Evolutionary conservation across 2,329 filamentous ascomycete genomes (phyloP).

Genomic region (Neurospora sp.): DNA sequence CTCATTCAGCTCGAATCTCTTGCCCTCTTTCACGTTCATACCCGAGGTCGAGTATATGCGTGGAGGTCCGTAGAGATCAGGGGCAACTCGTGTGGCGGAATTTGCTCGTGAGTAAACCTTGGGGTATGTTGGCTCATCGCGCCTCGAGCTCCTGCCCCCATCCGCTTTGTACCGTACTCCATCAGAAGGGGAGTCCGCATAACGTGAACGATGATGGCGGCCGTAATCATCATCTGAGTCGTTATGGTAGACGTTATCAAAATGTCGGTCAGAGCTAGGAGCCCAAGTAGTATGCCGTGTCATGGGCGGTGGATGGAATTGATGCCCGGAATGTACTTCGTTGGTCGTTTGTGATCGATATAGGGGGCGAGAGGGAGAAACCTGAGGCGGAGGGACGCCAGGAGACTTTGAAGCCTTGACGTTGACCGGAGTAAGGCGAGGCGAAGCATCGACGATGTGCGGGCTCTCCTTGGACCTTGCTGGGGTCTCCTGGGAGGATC

Average conservation of each 20-base stretch:
- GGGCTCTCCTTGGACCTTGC: conserved; percentile 11
- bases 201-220: conserved; percentile 11
- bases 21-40: conserved; percentile 12
- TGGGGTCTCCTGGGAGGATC: conserved; percentile 15
- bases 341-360: conserved; percentile 14
- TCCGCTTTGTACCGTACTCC: conserved; percentile 14
- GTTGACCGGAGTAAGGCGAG: conserved; percentile 13
- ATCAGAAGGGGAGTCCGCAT: conserved; percentile 11
- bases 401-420: conserved; percentile 14
- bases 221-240: conserved; percentile 16
- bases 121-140: conserved; percentile 4
- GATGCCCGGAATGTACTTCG: conserved; percentile 4
- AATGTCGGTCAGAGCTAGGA: conserved; percentile 2
- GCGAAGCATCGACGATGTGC: conserved; percentile 10
- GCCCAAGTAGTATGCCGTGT: conserved; percentile 13
- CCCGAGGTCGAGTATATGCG: background rate
- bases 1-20: conserved; percentile 5
- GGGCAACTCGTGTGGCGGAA: background rate
- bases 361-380: conserved; percentile 13
- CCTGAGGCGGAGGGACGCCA: conserved; percentile 2
- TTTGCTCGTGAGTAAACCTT: background rate
- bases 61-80: background rate
- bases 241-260: conserved; percentile 8
- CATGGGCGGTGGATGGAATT: conserved; percentile 9
- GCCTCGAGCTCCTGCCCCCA: conserved; percentile 13